Conservation (phyloP, 2,329 filamentous ascomycete species). For the Bisporella sp. region DNA sequence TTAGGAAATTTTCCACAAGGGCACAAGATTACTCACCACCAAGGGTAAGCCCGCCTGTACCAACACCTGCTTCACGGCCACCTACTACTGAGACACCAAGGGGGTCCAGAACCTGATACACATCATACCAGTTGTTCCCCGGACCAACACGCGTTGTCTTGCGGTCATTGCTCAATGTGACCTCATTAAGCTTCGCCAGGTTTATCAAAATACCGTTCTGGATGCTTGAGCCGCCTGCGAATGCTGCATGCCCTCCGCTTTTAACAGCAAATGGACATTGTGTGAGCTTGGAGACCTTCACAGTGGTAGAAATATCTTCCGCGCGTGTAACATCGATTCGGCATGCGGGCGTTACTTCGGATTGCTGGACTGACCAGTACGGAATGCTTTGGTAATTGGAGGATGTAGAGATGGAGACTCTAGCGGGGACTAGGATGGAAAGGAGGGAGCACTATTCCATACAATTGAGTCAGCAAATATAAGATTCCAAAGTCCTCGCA, state of each 20-base stretch:
- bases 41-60: slow-evolving; percentile 15
- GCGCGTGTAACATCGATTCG: neutral
- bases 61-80: slow-evolving; percentile 25
- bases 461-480: too few relatives aligned
- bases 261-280: slow-evolving; percentile 15
- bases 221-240: slow-evolving; percentile 43
- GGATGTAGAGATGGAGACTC: too few relatives aligned
- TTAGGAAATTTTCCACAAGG: too few relatives aligned
- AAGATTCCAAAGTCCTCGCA: too few relatives aligned
- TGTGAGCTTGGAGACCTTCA: neutral
- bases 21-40: neutral
- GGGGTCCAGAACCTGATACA: slow-evolving; percentile 29
- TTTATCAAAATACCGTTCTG: slow-evolving; percentile 43
- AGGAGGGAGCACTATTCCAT: too few relatives aligned
- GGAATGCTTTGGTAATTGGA: neutral
- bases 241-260: slow-evolving; percentile 15
- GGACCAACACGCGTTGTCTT: slow-evolving; percentile 26
- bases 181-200: slow-evolving; percentile 26
- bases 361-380: slow-evolving; percentile 5
- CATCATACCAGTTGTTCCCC: slow-evolving; percentile 31
- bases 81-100: slow-evolving; percentile 29
- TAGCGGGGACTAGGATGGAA: too few relatives aligned
- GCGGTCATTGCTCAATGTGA: slow-evolving; percentile 21
- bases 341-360: neutral
- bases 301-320: neutral